A percentile compares a stretch with the other conserved stretches of the same genome.
phyloP scores from a whole-genome alignment of 2,329 filamentous ascomycete species.

The Chaetomium sp. region DNA sequence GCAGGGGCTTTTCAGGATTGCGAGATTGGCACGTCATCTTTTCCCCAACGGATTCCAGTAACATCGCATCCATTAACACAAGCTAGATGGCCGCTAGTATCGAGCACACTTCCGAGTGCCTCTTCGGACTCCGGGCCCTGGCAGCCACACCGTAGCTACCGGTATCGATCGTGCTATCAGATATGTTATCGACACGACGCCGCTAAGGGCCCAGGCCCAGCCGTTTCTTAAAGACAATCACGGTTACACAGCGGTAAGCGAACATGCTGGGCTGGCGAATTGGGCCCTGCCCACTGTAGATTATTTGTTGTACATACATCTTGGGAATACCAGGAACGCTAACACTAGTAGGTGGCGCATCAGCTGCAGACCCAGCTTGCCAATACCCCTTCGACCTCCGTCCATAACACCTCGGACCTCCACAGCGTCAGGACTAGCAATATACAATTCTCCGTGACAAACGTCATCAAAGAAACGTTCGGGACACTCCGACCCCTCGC shows the following conservation, averaged over 20 bases:
- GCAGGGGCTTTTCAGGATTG: background rate
- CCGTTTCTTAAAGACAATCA: too few species aligned
- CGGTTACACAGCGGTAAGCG: too few species aligned
- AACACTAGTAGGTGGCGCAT: background rate
- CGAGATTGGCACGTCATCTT: conserved; percentile 3
- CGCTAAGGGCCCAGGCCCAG: background rate
- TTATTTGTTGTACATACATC: background rate
- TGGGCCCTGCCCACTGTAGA: conserved; percentile 37
- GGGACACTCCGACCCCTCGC: conserved; percentile 89
- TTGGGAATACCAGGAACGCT: background rate
- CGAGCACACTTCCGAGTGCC: conserved; percentile 72
- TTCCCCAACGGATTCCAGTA: conserved; percentile 39
- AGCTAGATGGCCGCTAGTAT: conserved; percentile 63
- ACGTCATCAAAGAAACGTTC: conserved; percentile 75
- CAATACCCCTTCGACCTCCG: conserved; percentile 73
- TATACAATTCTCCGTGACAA: conserved; percentile 74
- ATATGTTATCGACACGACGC: conserved; percentile 72
- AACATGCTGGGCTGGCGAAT: conserved; percentile 47
- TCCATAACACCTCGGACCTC: conserved; percentile 90
- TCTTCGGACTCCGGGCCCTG: conserved; percentile 56
- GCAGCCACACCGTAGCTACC: conserved; percentile 51
- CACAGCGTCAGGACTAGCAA: conserved; percentile 85
- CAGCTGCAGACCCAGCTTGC: background rate
- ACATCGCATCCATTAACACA: conserved; percentile 19
- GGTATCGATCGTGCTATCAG: conserved; percentile 73